A percentile compares a stretch with the other conserved stretches of the same genome.
These are phyloP conservation scores for Barnettozyma siamensis DNA, from an alignment of 805 yeast species.

Conservation along the genomic window DNA sequence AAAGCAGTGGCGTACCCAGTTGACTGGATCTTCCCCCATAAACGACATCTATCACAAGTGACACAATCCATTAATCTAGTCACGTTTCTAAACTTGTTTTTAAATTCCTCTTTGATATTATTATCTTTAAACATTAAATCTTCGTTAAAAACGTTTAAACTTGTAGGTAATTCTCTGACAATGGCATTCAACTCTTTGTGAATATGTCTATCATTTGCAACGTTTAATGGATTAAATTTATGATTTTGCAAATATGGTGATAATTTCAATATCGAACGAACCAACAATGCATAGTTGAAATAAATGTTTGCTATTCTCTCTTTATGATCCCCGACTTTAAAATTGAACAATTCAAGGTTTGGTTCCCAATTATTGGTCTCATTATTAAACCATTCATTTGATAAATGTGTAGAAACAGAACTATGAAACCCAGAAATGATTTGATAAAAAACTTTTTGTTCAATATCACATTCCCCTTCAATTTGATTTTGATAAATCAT, in stretches of 20 bases:
- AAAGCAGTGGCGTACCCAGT: slow-evolving; percentile 97
- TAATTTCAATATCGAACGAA: slow-evolving; percentile 73
- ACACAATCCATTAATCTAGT: slow-evolving; percentile 96
- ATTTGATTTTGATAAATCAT: slow-evolving; percentile 77
- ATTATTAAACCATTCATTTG: slow-evolving; percentile 72
- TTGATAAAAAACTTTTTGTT: slow-evolving; percentile 83
- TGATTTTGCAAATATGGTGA: slow-evolving; percentile 45
- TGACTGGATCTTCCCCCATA: slow-evolving; percentile 98
- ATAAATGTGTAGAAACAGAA: slow-evolving; percentile 86
- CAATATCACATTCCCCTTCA: slow-evolving; percentile 59
- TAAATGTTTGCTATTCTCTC: slow-evolving; percentile 87
- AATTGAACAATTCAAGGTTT: slow-evolving; percentile 73
- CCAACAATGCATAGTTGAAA: slow-evolving; percentile 84
- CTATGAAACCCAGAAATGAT: slow-evolving; percentile 92
- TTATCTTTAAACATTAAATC: slow-evolving; percentile 43
- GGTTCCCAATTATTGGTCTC: slow-evolving; percentile 81
- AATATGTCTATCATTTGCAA: slow-evolving; percentile 38
- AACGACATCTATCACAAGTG: slow-evolving; percentile 94
- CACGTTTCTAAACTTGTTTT: slow-evolving; percentile 80
- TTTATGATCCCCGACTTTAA: slow-evolving; percentile 80
- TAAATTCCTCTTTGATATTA: slow-evolving; percentile 77
- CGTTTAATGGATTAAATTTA: slow-evolving; percentile 39
- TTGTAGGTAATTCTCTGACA: slow-evolving; percentile 19
- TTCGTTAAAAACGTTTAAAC: slow-evolving; percentile 42
- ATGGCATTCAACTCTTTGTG: slow-evolving; percentile 34